A percentile compares a stretch with the other conserved stretches of the same genome.
Conservation (phyloP, 2,329 filamentous ascomycete genomes). For the Aureobasidium leucospermi region DNA sequence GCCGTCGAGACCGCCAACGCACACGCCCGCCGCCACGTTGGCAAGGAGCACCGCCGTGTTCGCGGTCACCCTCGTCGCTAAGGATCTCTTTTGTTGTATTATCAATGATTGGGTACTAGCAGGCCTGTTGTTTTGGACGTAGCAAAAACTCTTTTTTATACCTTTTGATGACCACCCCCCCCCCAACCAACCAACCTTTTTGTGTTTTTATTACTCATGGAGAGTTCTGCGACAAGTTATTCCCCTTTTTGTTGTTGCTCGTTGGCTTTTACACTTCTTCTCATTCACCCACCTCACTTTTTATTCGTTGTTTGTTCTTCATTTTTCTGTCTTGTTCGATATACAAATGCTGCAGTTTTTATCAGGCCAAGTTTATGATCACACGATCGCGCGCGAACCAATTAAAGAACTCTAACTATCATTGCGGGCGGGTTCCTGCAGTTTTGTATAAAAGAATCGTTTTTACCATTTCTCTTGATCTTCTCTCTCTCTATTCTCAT, state of each 20-base stretch:
- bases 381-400: conserved; percentile 2
- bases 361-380: conserved; percentile 5
- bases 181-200: not conserved
- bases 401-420: not conserved
- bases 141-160: conserved; percentile 4
- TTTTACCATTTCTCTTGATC: not conserved
- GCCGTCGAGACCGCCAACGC: conserved; percentile 18
- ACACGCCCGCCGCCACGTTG: conserved; percentile 23
- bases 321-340: not conserved
- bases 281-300: not conserved
- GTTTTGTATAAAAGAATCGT: conserved; percentile 11
- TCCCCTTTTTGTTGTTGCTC: not conserved
- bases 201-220: not conserved
- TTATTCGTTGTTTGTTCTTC: not conserved
- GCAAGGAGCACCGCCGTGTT: conserved; percentile 23
- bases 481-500: not conserved
- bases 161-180: conserved; percentile 1
- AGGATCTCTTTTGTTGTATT: not conserved
- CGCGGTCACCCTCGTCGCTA: conserved; percentile 24
- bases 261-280: not conserved
- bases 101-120: not conserved
- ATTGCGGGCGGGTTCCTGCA: conserved; percentile 9
- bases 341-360: conserved; percentile 7
- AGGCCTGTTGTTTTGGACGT: conserved; percentile 1
- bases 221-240: not conserved